Evolutionary conservation across 306 rosid species (phyloP).

Genomic region (Nissolia schottii): DNA sequence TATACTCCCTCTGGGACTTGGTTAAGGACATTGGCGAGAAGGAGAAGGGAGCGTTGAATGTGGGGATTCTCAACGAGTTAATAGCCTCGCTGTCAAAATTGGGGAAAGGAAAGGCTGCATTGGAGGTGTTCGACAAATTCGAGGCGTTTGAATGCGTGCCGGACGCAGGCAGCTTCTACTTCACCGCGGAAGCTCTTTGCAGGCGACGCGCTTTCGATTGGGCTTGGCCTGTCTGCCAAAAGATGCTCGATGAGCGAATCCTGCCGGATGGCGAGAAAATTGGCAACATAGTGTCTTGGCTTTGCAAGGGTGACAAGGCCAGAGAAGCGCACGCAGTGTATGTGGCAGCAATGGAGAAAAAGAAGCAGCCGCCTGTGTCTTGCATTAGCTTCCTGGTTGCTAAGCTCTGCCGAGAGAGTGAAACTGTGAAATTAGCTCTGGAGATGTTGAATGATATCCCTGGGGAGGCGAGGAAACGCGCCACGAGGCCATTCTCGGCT

Average conservation of each 20-base stretch:
- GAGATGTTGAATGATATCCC: constrained; percentile 50
- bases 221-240: constrained; percentile 51
- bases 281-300: constrained; percentile 58
- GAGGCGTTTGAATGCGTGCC: constrained; percentile 52
- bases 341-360: constrained; percentile 43
- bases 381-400: constrained; percentile 38
- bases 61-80: constrained; percentile 44
- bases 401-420: constrained; percentile 47
- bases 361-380: constrained; percentile 24
- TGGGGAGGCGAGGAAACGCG: constrained; percentile 38
- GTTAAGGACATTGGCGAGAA: constrained; percentile 51
- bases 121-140: constrained; percentile 54
- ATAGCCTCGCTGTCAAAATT: constrained; percentile 48
- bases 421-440: constrained; percentile 51
- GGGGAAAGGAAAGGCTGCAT: constrained; percentile 70
- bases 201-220: constrained; percentile 42
- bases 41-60: constrained; percentile 32
- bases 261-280: constrained; percentile 54
- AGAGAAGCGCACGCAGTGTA: constrained; percentile 57
- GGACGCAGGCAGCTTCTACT: constrained; percentile 53
- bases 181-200: constrained; percentile 59
- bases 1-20: constrained; percentile 63
- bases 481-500: constrained; percentile 52
- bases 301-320: constrained; percentile 57
- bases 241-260: constrained; percentile 52